Evolutionary conservation across 305 asterid species (phyloP).

Genomic region (Fraxinus paxiana): DNA sequence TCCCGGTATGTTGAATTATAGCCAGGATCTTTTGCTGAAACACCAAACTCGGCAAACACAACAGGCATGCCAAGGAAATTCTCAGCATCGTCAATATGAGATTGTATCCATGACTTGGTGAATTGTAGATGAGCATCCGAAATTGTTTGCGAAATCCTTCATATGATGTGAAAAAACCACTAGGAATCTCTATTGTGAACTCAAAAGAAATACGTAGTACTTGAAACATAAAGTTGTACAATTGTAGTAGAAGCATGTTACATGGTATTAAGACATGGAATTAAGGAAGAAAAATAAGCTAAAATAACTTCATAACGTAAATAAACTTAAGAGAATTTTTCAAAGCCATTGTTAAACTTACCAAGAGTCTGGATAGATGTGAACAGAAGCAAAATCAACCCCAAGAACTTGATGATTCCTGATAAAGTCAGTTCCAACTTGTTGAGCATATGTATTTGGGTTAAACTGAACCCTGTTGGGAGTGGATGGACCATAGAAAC

Average conservation of each 20-base stretch:
- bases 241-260: neutral
- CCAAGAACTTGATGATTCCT: constrained; percentile 93
- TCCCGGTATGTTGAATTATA: constrained; percentile 58
- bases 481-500: constrained; percentile 84
- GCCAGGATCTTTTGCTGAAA: constrained; percentile 66
- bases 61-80: constrained; percentile 71
- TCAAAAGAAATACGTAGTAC: neutral
- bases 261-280: neutral
- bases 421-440: constrained; percentile 88
- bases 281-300: neutral
- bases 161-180: neutral
- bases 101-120: constrained; percentile 84
- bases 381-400: constrained; percentile 87
- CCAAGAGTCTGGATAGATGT: constrained; percentile 89
- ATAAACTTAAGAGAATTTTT: neutral
- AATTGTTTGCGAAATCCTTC: constrained; percentile 66
- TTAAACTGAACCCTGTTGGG: constrained; percentile 63
- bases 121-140: constrained; percentile 59
- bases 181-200: neutral
- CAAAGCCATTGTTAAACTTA: constrained; percentile 20
- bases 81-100: constrained; percentile 82
- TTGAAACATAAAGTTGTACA: neutral
- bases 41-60: constrained; percentile 73
- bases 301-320: neutral
- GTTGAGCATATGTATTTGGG: constrained; percentile 76